Base-by-base conservation (phyloP, 139 green algal genomes). In the Chlamydomonas incerta region DNA sequence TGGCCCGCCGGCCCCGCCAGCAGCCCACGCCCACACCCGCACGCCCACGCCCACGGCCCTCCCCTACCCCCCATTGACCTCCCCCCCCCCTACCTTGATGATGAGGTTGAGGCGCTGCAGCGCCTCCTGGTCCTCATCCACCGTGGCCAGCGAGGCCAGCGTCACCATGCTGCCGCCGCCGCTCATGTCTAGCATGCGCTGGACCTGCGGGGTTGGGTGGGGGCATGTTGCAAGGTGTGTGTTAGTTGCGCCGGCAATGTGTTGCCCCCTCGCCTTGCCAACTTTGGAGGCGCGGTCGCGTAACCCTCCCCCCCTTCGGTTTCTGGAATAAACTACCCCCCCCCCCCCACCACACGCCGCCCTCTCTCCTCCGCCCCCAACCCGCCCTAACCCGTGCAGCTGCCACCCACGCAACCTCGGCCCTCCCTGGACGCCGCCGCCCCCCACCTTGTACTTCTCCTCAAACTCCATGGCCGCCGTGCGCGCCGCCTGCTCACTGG, bases 31-130 rank as follows among this genome's bases (percentile, higher is more conserved):
- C 41, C 41, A 50, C 41, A 50, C 41, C 5, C 41, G 8, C 41
- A 50, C 41, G 8, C 5, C 41, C 5, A 5, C 5, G 8, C 41
- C 5, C 41, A 50, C 8, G 2, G 20, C 11, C 8, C 20, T 62
- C 55, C 2, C 55, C 31, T 26, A 47, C 5, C 67, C 31, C 67
- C 28, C 67, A 50, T 9, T 29, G 4, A 50, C 68, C 35, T 37
- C 6, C 31, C n/a, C 35, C 21, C n/a, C 17, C 62, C 69, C 2
- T 41, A 88, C 66, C 93, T 98, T 98, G 18, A 99, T 94, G 68
- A 99, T 95, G 62, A 99, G 71, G 92, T 98, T 99, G 81, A 99
- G 88, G 52, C 92, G 84, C 91, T 97, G 93, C 81, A 96, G 75
- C 15, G 74, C 87, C 83, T 95, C 83, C 72, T 91, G 88, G 68